A percentile compares a stretch with the other conserved stretches of the same genome.
These are phyloP conservation scores for Nicotiana otophora DNA, from an alignment of 257 asterid species.

Conservation along the genomic window DNA sequence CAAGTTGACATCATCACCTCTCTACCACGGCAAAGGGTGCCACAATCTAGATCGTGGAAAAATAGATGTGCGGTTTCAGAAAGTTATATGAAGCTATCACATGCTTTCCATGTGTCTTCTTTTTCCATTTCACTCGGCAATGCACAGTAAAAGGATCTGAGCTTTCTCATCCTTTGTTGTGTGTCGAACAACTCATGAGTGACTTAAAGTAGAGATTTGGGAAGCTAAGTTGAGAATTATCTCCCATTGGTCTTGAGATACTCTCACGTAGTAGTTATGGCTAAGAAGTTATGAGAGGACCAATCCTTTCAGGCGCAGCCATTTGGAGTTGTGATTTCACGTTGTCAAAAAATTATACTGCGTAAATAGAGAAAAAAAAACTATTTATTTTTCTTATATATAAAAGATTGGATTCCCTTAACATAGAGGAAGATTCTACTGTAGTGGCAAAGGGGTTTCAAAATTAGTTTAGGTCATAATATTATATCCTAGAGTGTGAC, in stretches of 20 bases:
- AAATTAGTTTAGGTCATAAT: not conserved
- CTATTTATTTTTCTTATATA: not conserved
- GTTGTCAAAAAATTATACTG: not conserved
- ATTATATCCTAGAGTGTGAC: not conserved
- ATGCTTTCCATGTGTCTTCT: not conserved
- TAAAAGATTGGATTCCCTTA: not conserved
- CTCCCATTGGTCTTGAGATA: not conserved
- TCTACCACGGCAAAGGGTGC: not conserved
- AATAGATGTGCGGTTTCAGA: not conserved
- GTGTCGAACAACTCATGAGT: not conserved
- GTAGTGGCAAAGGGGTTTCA: not conserved
- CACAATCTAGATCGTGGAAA: not conserved
- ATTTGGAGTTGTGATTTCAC: not conserved
- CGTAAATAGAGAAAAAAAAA: not conserved
- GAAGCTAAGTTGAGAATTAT: not conserved
- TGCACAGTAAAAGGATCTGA: no score
- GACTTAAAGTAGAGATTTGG: not conserved
- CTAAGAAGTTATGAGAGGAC: not conserved
- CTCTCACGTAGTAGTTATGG: not conserved
- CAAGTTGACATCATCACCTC: not conserved
- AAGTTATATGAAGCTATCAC: not conserved
- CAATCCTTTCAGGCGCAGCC: not conserved
- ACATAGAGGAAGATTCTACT: not conserved
- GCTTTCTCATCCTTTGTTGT: no score
- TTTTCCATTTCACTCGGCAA: not conserved